Evolutionary conservation across 768 basidiomycete species (phyloP).

Genomic region (Mycena latifolia): DNA sequence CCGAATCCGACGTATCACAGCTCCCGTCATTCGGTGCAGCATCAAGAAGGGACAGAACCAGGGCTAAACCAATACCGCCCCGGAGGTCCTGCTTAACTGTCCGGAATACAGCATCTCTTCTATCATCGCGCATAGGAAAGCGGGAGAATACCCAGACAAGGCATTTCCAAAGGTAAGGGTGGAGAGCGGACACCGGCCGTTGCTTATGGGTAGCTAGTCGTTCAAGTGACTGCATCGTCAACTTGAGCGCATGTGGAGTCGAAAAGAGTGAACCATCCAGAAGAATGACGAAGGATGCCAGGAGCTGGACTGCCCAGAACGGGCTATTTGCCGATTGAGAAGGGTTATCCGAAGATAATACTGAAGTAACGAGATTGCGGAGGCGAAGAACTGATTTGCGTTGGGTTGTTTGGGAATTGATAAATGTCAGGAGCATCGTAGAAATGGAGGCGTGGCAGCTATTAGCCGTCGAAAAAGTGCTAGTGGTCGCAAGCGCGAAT

Average conservation of each 20-base stretch:
- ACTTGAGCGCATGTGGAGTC: constrained; percentile 51
- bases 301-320: constrained; percentile 57
- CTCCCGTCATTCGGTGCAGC: constrained; percentile 24
- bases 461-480: constrained; percentile 23
- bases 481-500: constrained; percentile 59
- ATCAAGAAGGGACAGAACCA: constrained; percentile 57
- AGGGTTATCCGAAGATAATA: constrained; percentile 41
- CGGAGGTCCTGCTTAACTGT: constrained; percentile 62
- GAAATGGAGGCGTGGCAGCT: constrained; percentile 25
- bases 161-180: constrained; percentile 63
- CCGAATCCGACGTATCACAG: constrained; percentile 35
- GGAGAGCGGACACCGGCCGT: constrained; percentile 51
- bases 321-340: constrained; percentile 44
- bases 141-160: constrained; percentile 69
- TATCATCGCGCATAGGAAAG: constrained; percentile 45
- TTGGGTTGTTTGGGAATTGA: constrained; percentile 23
- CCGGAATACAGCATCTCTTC: constrained; percentile 51
- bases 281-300: constrained; percentile 63
- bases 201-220: constrained; percentile 48
- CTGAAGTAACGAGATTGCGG: constrained; percentile 40
- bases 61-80: constrained; percentile 55
- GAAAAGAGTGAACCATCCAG: constrained; percentile 58
- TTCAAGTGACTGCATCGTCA: constrained; percentile 51
- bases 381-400: constrained; percentile 36
- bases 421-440: constrained; percentile 22